These are phyloP conservation scores for Candida montana DNA, from an alignment of 805 yeast species.

Conservation along the genomic window DNA sequence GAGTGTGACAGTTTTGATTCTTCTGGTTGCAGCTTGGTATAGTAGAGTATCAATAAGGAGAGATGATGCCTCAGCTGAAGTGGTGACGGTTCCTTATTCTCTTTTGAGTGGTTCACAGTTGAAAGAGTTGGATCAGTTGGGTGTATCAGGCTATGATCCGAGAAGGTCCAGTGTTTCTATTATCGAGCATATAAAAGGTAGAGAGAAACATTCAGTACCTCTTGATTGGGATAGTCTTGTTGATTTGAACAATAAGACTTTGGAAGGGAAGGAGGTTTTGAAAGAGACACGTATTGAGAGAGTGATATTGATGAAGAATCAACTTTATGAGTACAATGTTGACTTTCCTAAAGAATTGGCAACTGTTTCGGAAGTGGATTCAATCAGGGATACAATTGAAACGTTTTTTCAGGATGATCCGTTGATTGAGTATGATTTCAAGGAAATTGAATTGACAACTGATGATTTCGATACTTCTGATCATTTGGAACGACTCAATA, in stretches of 20 bases:
- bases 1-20: neutral
- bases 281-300: constrained; percentile 6
- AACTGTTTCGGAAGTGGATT: neutral
- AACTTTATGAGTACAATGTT: constrained; percentile 5
- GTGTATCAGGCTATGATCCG: constrained; percentile 7
- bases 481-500: neutral
- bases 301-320: constrained; percentile 17
- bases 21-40: neutral
- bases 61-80: neutral
- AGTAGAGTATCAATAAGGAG: too few relatives aligned
- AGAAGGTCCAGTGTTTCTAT: constrained; percentile 10
- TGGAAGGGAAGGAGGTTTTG: constrained; percentile 14
- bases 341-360: neutral
- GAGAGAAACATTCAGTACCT: constrained; percentile 6
- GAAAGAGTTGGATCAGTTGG: neutral
- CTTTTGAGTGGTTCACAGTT: neutral
- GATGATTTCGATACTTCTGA: constrained; percentile 13
- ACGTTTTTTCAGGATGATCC: constrained; percentile 6
- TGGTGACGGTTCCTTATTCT: constrained; percentile 1
- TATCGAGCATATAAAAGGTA: neutral
- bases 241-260: constrained; percentile 15
- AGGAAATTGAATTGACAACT: constrained; percentile 6
- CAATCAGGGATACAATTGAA: neutral
- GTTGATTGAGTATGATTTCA: neutral
- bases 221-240: constrained; percentile 16